phyloP scores from a whole-genome alignment of 2,329 filamentous ascomycete genomes.

The Aspergillus aculeatus region DNA sequence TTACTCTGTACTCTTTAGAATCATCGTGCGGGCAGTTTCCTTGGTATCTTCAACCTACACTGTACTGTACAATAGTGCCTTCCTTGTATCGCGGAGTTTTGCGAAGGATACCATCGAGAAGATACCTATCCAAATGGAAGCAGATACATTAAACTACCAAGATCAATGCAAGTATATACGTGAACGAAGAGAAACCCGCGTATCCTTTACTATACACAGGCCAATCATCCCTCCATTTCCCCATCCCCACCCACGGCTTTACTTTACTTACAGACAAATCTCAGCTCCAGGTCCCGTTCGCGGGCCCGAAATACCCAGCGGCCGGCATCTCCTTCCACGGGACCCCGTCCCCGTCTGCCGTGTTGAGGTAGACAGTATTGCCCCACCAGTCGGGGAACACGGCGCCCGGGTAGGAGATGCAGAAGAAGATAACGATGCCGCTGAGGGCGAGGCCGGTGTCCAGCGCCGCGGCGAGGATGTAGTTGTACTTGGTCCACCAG shows the following conservation, averaged over 20 bases:
- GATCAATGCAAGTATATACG: too few species aligned
- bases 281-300: slow-evolving; percentile 30
- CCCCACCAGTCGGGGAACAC: slow-evolving; percentile 36
- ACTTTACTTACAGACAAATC: background rate
- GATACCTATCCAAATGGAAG: too few species aligned
- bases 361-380: slow-evolving; percentile 34
- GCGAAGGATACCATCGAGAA: too few species aligned
- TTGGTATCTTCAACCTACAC: background rate
- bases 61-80: background rate
- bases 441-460: slow-evolving; percentile 36
- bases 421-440: slow-evolving; percentile 39
- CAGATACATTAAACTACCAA: too few species aligned
- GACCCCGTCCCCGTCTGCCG: slow-evolving; percentile 30
- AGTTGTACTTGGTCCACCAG: slow-evolving; percentile 48
- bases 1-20: background rate
- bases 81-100: too few species aligned
- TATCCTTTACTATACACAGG: too few species aligned
- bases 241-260: background rate
- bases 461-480: slow-evolving; percentile 43
- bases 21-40: background rate
- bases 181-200: too few species aligned
- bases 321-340: slow-evolving; percentile 28
- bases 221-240: background rate
- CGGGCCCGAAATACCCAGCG: slow-evolving; percentile 32
- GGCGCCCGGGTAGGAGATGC: slow-evolving; percentile 32